Conservation (phyloP, 2,329 filamentous ascomycete genomes). For the Cladobotryum mycophilum region DNA sequence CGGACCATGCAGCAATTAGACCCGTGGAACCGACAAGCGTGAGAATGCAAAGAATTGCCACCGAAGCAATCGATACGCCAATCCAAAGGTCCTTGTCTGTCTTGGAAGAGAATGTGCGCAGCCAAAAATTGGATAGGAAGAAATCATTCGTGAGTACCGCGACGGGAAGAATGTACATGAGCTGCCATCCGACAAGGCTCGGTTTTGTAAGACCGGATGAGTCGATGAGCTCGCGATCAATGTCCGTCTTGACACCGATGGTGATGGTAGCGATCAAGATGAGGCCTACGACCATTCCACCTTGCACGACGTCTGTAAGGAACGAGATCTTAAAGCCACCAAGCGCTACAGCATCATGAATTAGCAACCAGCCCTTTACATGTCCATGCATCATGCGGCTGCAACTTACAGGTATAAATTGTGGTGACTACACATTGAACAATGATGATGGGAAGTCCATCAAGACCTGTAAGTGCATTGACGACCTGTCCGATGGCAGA, state of each 20-base stretch:
- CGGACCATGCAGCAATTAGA: slow-evolving; percentile 72
- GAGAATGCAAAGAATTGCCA: slow-evolving; percentile 61
- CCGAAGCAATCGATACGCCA: slow-evolving; percentile 62
- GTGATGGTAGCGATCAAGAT: slow-evolving; percentile 71
- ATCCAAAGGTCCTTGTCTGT: slow-evolving; percentile 40
- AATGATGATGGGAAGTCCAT: slow-evolving; percentile 69
- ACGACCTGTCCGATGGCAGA: slow-evolving; percentile 77
- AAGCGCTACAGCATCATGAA: slow-evolving; percentile 47
- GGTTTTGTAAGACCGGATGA: slow-evolving; percentile 63
- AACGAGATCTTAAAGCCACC: slow-evolving; percentile 82
- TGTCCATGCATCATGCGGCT: neutral
- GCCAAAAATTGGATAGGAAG: slow-evolving; percentile 63
- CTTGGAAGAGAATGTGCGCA: slow-evolving; percentile 11
- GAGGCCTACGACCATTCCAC: slow-evolving; percentile 67
- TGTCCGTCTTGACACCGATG: slow-evolving; percentile 68
- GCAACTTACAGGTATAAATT: slow-evolving; percentile 68
- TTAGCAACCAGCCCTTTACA: neutral
- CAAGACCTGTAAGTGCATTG: slow-evolving; percentile 64
- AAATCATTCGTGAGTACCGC: slow-evolving; percentile 81
- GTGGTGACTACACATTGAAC: slow-evolving; percentile 73
- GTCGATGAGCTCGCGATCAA: slow-evolving; percentile 62
- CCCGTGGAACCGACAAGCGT: slow-evolving; percentile 68
- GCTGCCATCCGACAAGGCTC: slow-evolving; percentile 73
- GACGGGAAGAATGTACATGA: slow-evolving; percentile 76
- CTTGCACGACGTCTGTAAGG: slow-evolving; percentile 76